phyloP scores from a whole-genome alignment of 768 basidiomycete species.

The Suillus subluteus region DNA sequence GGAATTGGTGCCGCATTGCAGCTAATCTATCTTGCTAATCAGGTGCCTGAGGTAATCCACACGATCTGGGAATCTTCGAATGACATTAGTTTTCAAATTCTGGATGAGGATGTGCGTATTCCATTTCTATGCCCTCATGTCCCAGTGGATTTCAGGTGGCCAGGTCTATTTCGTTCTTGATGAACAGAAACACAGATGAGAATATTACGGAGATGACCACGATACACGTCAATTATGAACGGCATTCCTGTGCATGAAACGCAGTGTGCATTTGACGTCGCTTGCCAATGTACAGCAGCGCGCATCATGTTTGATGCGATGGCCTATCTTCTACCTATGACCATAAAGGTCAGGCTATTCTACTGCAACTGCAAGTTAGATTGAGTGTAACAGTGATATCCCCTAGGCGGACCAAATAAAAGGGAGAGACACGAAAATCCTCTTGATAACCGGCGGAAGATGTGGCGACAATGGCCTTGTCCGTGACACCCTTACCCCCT shows the following conservation, averaged over 20 bases:
- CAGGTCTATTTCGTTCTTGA: not conserved
- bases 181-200: not conserved
- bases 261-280: not conserved
- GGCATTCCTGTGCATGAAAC: not conserved
- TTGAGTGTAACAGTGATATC: not conserved
- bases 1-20: not conserved
- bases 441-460: conserved; percentile 4
- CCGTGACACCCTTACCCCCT: not conserved
- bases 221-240: not conserved
- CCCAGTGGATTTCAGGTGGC: not conserved
- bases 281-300: not conserved
- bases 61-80: not conserved
- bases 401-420: not conserved
- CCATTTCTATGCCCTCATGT: not conserved
- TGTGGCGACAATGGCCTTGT: not conserved
- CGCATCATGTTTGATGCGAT: not conserved
- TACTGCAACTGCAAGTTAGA: not conserved
- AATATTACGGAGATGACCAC: not conserved
- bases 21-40: not conserved
- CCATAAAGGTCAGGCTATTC: not conserved
- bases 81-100: not conserved
- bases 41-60: not conserved
- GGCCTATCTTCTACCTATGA: not conserved
- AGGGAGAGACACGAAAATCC: not conserved
- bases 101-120: not conserved